Base-by-base conservation (phyloP, 768 basidiomycete genomes). In the Clathrus columnatus region DNA sequence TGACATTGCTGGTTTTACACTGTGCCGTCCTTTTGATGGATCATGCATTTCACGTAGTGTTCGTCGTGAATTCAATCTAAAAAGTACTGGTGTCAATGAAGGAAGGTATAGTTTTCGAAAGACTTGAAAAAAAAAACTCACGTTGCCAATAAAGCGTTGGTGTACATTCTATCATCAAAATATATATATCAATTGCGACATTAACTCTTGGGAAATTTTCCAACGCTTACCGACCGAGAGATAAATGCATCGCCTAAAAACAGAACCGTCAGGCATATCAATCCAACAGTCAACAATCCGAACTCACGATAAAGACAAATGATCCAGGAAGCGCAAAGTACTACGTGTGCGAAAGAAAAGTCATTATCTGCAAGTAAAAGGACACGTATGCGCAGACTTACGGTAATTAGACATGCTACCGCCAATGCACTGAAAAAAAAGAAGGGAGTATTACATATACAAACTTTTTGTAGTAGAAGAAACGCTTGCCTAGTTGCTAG, bases 161-260 rank as follows among this genome's bases (percentile, higher is more conserved):
- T 53, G 36, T 53, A 53, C 42, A 44, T 24, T 43, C 50, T 51
- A 29, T 17, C 10, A 32, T 36, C 36, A 36, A n/a, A 36, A 36
- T 11, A 30, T 18, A 21, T 16, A 32, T 27, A 51, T 20, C 5
- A 29, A 10, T 30, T 32, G 5, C 16, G 18, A 21, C 21, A 18
- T 16, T 7, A 10, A 7, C 18, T n/a, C n/a, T n/a, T n/a, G n/a
- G 29, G 28, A 18, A 18, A 20, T 32, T 29, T 6, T 51, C 18
- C 2, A 20, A 26, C 29, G 29, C n/a, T n/a, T 41, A 51, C 50
- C 51, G 41, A 11, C 36, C 51, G 32, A 53, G 24, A 10, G 51
- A 53, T 11, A 53, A 53, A 53, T 53, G 51, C 51, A 53, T 53
- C 3, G 36, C 32, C 51, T 53, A 8, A 14, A 53, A 11, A 18